phyloP scores from a whole-genome alignment of 805 yeast genomes.

The Candida odintsovae region DNA sequence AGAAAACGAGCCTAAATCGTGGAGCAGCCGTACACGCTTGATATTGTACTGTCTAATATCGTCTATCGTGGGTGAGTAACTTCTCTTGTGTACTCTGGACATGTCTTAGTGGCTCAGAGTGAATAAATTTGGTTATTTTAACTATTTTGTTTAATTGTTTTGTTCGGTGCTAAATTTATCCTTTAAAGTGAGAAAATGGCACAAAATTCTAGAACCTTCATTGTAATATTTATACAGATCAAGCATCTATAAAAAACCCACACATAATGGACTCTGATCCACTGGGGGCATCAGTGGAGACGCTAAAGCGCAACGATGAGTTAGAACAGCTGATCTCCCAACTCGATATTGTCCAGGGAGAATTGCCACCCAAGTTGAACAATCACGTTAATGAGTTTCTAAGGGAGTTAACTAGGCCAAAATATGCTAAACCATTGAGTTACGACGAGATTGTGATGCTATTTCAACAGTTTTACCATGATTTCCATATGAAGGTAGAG shows the following conservation, averaged over 20 bases:
- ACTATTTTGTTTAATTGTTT: neutral
- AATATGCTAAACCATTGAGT: slow-evolving; percentile 16
- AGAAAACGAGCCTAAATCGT: slow-evolving; percentile 27
- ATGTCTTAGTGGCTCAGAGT: neutral
- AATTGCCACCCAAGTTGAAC: slow-evolving; percentile 11
- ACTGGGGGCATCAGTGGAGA: neutral
- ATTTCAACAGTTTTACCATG: slow-evolving; percentile 18
- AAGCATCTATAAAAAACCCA: neutral
- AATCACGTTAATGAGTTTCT: slow-evolving; percentile 10
- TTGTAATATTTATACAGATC: neutral
- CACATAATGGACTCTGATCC: neutral
- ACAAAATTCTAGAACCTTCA: slow-evolving; percentile 1
- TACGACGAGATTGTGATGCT: slow-evolving; percentile 11
- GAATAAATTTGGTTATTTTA: neutral
- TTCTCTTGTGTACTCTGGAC: neutral
- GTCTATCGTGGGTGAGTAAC: slow-evolving; percentile 15
- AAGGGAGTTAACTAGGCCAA: slow-evolving; percentile 18
- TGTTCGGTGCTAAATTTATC: neutral
- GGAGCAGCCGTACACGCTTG: slow-evolving; percentile 26
- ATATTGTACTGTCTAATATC: slow-evolving; percentile 23
- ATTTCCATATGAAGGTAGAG: slow-evolving; percentile 8
- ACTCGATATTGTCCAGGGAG: slow-evolving; percentile 1
- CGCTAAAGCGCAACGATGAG: neutral
- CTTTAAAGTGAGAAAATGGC: neutral
- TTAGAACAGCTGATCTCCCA: neutral